Evolutionary conservation across 2,329 filamentous ascomycete genomes (phyloP).

Genomic region (Mycogone perniciosa): DNA sequence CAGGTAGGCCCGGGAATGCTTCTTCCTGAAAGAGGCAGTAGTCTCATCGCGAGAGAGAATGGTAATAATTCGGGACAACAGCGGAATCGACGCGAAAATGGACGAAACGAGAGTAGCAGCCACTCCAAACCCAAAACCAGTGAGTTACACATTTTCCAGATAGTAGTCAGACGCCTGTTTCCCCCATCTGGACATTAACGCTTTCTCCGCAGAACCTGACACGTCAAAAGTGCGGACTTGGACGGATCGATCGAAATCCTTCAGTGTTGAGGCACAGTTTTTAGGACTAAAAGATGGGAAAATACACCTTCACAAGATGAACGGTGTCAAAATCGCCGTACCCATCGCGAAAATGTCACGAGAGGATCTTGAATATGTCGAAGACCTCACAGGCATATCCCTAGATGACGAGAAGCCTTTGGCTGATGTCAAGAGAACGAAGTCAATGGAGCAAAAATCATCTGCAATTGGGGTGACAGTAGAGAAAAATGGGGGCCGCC

Average conservation of each 20-base stretch:
- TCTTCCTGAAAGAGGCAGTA: constrained; percentile 74
- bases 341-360: constrained; percentile 93
- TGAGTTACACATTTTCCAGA: constrained; percentile 39
- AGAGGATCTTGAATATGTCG: constrained; percentile 92
- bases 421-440: constrained; percentile 67
- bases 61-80: constrained; percentile 64
- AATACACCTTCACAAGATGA: constrained; percentile 95
- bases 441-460: constrained; percentile 23
- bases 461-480: constrained; percentile 54
- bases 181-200: not conserved
- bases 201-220: constrained; percentile 63
- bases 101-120: constrained; percentile 47
- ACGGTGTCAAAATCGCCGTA: constrained; percentile 97
- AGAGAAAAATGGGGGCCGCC: constrained; percentile 48
- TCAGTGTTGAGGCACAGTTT: constrained; percentile 96
- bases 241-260: constrained; percentile 92
- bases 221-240: constrained; percentile 76
- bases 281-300: constrained; percentile 91
- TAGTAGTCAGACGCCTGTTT: not conserved
- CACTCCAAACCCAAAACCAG: constrained; percentile 62
- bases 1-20: constrained; percentile 70
- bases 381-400: constrained; percentile 77
- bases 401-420: constrained; percentile 92
- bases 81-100: constrained; percentile 65
- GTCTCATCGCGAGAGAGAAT: constrained; percentile 61